These are phyloP conservation scores for Hibiscus syriacus DNA, from an alignment of 345 rosid genomes.

Conservation along the genomic window DNA sequence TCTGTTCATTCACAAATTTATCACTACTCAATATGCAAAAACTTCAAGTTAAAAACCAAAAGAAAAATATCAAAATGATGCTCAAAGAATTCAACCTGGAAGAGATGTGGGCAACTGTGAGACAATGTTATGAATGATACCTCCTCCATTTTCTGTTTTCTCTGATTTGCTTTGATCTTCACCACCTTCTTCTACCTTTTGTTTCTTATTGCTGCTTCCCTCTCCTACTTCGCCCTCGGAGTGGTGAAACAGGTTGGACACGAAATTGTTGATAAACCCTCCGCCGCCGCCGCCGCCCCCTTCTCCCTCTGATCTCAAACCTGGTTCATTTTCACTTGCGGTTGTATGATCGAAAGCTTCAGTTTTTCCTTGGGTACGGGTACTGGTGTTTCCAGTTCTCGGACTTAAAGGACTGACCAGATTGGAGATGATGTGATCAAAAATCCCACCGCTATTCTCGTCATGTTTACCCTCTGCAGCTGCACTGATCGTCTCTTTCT, in stretches of 20 bases:
- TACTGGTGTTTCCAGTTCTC: constrained; percentile 6
- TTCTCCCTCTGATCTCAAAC: not conserved
- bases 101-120: constrained; percentile 51
- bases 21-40: not conserved
- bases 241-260: constrained; percentile 21
- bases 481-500: not conserved
- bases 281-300: constrained; percentile 8
- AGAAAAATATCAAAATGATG: not conserved
- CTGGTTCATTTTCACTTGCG: not conserved
- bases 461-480: constrained; percentile 7
- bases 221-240: constrained; percentile 4
- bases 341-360: not conserved
- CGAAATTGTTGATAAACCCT: constrained; percentile 15
- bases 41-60: not conserved
- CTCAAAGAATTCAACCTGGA: constrained; percentile 23
- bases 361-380: constrained; percentile 1
- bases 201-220: constrained; percentile 6
- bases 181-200: not conserved
- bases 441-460: constrained; percentile 20
- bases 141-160: constrained; percentile 10
- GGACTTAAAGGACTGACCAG: constrained; percentile 31
- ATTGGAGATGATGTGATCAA: constrained; percentile 24
- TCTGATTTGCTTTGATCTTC: constrained; percentile 1
- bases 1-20: constrained; percentile 19
- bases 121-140: constrained; percentile 45